Evolutionary conservation across 305 asterid genomes (phyloP).

Genomic region (Lippia alba): DNA sequence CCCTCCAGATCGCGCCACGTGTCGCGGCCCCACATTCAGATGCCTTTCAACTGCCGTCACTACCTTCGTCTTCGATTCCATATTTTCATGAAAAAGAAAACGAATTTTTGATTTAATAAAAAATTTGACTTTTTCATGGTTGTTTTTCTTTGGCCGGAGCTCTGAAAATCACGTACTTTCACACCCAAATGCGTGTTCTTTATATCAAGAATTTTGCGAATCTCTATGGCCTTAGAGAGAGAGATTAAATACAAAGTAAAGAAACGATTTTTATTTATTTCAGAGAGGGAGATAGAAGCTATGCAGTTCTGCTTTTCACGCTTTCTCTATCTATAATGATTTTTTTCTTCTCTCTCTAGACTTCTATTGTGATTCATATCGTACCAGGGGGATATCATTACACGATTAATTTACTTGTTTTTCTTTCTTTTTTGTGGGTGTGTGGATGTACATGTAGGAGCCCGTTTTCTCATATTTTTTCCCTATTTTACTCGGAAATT

Average conservation of each 20-base stretch:
- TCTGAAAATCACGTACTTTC: slow-evolving; percentile 39
- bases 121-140: slow-evolving; percentile 32
- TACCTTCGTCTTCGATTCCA: slow-evolving; percentile 32
- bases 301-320: slow-evolving; percentile 38
- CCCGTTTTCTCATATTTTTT: slow-evolving; percentile 6
- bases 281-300: slow-evolving; percentile 18
- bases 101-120: background rate
- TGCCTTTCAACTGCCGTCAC: slow-evolving; percentile 47
- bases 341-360: slow-evolving; percentile 49
- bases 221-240: slow-evolving; percentile 37
- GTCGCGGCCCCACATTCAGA: slow-evolving; percentile 28
- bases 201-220: slow-evolving; percentile 31
- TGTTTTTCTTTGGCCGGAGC: slow-evolving; percentile 29
- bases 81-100: background rate
- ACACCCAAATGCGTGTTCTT: background rate
- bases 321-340: slow-evolving; percentile 41
- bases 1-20: slow-evolving; percentile 36
- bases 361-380: slow-evolving; percentile 42
- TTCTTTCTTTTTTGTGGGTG: background rate
- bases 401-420: slow-evolving; percentile 9
- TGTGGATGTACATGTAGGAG: slow-evolving; percentile 15
- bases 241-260: slow-evolving; percentile 27
- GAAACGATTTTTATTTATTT: background rate
- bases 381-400: slow-evolving; percentile 26
- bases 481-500: background rate